Percentiles rank a stretch among this genome's conserved stretches.
Evolutionary conservation across 2,329 filamentous ascomycete species (phyloP).

Genomic region (Claviceps sp.): DNA sequence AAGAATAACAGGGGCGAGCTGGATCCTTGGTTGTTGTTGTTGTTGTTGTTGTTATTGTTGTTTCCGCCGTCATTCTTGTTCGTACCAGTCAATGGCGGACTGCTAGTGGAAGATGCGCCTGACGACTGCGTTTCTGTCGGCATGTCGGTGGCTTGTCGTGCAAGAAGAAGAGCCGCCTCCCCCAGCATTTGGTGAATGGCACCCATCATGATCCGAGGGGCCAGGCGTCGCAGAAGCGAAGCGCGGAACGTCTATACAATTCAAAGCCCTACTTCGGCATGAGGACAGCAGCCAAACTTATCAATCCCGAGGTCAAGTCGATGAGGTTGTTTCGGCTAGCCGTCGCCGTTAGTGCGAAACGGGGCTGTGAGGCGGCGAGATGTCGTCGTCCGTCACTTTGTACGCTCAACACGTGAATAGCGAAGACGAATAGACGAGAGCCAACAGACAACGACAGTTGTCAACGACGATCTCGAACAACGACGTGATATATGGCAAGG

Average conservation of each 20-base stretch:
- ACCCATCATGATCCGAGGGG: slow-evolving; percentile 22
- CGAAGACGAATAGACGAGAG: too few species aligned
- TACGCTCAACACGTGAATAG: too few species aligned
- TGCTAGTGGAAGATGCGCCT: slow-evolving; percentile 6
- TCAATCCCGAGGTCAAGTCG: not conserved
- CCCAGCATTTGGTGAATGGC: slow-evolving; percentile 23
- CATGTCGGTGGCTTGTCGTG: slow-evolving; percentile 17
- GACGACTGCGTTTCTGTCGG: slow-evolving; percentile 6
- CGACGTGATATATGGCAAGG: too few species aligned
- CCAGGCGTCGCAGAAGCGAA: not conserved
- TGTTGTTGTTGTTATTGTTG: slow-evolving; percentile 6
- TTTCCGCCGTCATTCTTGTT: slow-evolving; percentile 10
- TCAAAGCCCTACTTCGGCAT: slow-evolving; percentile 2
- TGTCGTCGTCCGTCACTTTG: too few species aligned
- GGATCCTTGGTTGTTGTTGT: slow-evolving; percentile 13
- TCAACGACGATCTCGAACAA: too few species aligned
- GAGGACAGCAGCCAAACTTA: not conserved
- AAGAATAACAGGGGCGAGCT: slow-evolving; percentile 55
- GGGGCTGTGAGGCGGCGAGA: too few species aligned
- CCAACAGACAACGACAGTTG: too few species aligned
- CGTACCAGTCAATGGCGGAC: slow-evolving; percentile 6
- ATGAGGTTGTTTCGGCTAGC: not conserved
- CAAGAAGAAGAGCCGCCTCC: slow-evolving; percentile 23
- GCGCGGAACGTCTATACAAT: not conserved
- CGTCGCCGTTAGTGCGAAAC: too few species aligned